A percentile compares a stretch with the other conserved stretches of the same genome.
Conservation (phyloP, 768 basidiomycete species). For the Mycena kentingensis region DNA sequence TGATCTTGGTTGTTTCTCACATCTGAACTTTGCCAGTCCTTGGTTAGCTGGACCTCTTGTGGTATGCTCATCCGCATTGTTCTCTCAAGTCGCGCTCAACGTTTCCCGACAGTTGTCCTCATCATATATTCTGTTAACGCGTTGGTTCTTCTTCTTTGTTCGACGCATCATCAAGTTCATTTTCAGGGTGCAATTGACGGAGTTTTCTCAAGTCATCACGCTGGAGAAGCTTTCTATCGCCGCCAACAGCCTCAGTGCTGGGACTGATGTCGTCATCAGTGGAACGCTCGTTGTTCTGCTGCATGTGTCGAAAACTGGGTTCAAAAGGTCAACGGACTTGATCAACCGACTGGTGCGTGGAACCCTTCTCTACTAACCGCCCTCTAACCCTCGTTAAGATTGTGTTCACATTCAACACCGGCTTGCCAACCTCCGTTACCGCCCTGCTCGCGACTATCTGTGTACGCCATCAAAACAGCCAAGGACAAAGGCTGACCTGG, state of each 20-base stretch:
- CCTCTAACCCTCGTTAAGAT: not conserved
- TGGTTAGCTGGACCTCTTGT: constrained; percentile 20
- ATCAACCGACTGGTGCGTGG: constrained; percentile 16
- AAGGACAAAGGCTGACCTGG: not conserved
- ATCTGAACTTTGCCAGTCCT: constrained; percentile 2
- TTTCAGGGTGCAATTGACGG: constrained; percentile 5
- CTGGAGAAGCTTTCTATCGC: constrained; percentile 11
- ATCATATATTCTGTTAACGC: constrained; percentile 15
- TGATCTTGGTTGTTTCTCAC: not conserved
- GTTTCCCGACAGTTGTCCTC: not conserved
- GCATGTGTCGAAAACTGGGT: constrained; percentile 15
- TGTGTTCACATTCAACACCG: not conserved
- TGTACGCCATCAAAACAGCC: constrained; percentile 1
- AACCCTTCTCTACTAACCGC: not conserved
- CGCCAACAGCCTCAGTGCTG: constrained; percentile 11
- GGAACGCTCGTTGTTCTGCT: constrained; percentile 9
- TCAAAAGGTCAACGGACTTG: constrained; percentile 17
- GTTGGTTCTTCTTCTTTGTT: not conserved
- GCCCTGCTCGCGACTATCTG: constrained; percentile 12
- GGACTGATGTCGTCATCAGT: constrained; percentile 12
- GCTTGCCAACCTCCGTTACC: constrained; percentile 13
- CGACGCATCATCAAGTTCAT: not conserved
- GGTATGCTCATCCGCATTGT: not conserved
- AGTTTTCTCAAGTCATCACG: constrained; percentile 3
- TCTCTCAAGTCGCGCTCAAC: not conserved